Evolutionary conservation across 345 rosid species (phyloP).

Genomic region (Linum usitatissimum): DNA sequence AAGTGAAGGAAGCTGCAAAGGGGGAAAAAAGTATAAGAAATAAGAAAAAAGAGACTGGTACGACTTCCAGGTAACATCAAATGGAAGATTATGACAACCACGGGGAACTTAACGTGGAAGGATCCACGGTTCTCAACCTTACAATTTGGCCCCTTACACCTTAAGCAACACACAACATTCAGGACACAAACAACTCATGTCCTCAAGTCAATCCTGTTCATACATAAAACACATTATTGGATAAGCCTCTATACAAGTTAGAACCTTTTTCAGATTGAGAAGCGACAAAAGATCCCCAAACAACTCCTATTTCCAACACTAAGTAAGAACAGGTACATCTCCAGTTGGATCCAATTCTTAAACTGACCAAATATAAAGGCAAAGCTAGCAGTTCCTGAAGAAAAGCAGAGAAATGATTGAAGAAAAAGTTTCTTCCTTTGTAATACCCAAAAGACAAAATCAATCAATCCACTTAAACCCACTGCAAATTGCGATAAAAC

Average conservation of each 20-base stretch:
- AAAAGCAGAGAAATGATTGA: neutral
- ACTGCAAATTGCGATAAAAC: constrained; percentile 1
- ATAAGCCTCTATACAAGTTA: neutral
- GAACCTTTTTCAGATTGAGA: neutral
- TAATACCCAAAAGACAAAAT: neutral
- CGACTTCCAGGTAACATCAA: neutral
- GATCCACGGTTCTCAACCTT: neutral
- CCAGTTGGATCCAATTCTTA: too few species aligned
- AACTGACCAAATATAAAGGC: too few species aligned
- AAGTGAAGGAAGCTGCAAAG: neutral
- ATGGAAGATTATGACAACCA: neutral
- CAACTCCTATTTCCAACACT: neutral
- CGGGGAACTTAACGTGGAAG: neutral
- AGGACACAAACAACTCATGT: neutral
- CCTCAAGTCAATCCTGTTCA: neutral
- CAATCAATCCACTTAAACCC: constrained; percentile 3
- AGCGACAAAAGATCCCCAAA: neutral
- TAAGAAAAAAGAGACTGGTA: neutral
- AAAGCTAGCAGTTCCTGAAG: neutral
- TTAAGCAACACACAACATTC: neutral
- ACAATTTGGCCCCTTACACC: neutral
- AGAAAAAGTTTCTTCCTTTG: constrained; percentile 4
- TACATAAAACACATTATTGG: neutral
- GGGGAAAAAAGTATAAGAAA: too few species aligned
- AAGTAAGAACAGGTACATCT: too few species aligned